phyloP scores from a whole-genome alignment of 1,139 yeast species.

The Debaryomyces udenii region DNA sequence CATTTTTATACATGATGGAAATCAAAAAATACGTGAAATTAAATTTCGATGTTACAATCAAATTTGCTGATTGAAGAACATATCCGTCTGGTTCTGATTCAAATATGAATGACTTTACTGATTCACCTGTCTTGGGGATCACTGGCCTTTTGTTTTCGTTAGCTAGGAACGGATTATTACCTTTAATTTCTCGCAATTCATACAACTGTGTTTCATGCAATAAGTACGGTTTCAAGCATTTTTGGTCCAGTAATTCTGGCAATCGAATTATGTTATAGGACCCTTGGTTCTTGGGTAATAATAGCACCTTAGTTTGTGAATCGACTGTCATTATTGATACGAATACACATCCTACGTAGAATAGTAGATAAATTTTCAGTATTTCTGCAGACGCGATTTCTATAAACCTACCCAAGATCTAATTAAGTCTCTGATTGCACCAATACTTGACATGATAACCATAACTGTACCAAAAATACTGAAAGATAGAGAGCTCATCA shows the following conservation, averaged over 20 bases:
- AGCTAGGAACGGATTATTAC: constrained; percentile 23
- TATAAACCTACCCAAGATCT: constrained; percentile 33
- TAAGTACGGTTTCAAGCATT: constrained; percentile 24
- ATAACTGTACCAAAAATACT: constrained; percentile 72
- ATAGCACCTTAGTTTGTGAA: constrained; percentile 20
- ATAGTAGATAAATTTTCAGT: constrained; percentile 1
- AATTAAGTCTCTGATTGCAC: constrained; percentile 32
- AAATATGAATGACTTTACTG: constrained; percentile 41
- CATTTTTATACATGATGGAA: constrained; percentile 34
- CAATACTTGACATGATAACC: constrained; percentile 69
- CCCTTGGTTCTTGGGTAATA: constrained; percentile 22
- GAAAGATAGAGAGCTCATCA: constrained; percentile 72
- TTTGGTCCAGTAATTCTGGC: constrained; percentile 26
- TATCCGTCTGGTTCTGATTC: constrained; percentile 31
- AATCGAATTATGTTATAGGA: constrained; percentile 25
- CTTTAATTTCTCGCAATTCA: constrained; percentile 39
- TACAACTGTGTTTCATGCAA: constrained; percentile 23
- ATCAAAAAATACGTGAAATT: constrained; percentile 47
- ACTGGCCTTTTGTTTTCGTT: constrained; percentile 18
- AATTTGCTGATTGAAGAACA: constrained; percentile 36
- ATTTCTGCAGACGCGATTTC: constrained; percentile 7
- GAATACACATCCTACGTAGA: too few species aligned
- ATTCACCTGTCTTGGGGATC: constrained; percentile 26
- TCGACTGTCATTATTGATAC: constrained; percentile 18
- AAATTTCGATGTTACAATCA: constrained; percentile 47